A percentile compares a stretch with the other conserved stretches of the same genome.
phyloP scores from a whole-genome alignment of 371 early-diverging fungal genomes.

The Mortierella polycephala region DNA sequence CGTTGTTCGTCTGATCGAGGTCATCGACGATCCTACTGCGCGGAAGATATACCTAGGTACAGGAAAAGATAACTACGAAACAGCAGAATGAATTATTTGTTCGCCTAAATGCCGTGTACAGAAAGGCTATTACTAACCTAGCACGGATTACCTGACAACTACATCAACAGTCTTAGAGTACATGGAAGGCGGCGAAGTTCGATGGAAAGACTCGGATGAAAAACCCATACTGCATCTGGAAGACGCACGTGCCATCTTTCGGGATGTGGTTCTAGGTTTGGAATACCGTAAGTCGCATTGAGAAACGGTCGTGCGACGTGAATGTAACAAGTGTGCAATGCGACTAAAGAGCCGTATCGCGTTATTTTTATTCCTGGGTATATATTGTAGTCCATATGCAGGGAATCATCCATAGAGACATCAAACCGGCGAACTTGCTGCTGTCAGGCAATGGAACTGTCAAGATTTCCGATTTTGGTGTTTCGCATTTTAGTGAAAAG shows the following conservation, averaged over 20 bases:
- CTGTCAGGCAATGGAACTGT: slow-evolving; percentile 76
- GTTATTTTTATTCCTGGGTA: background rate
- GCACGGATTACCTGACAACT: background rate
- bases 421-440: slow-evolving; percentile 95
- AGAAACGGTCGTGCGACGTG: background rate
- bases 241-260: slow-evolving; percentile 84
- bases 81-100: slow-evolving; percentile 1
- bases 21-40: slow-evolving; percentile 93
- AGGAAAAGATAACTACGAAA: background rate
- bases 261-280: slow-evolving; percentile 91
- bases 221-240: slow-evolving; percentile 72
- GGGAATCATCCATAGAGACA: slow-evolving; percentile 95
- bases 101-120: background rate
- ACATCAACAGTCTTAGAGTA: slow-evolving; percentile 79
- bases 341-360: background rate
- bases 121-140: too few relatives aligned
- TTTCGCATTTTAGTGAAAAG: slow-evolving; percentile 77
- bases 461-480: slow-evolving; percentile 97
- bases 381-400: slow-evolving; percentile 80
- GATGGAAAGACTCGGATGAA: slow-evolving; percentile 82
- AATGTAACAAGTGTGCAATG: background rate
- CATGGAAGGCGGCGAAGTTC: slow-evolving; percentile 92
- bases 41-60: slow-evolving; percentile 91
- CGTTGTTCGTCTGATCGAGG: slow-evolving; percentile 89
- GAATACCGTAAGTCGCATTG: slow-evolving; percentile 75